phyloP scores from a whole-genome alignment of 345 rosid species.

The Eutrema heterophyllum region DNA sequence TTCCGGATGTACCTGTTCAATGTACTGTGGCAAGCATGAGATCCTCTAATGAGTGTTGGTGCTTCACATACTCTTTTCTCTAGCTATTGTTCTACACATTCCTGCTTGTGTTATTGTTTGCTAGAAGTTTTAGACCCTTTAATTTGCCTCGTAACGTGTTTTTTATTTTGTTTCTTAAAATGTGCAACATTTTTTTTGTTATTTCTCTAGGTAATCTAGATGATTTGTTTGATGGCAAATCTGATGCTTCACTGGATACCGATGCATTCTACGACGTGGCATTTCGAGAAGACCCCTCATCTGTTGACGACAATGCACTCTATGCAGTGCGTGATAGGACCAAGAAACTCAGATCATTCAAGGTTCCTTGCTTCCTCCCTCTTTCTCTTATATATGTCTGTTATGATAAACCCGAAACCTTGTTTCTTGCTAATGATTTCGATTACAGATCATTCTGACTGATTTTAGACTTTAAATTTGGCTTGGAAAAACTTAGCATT shows the following conservation, averaged over 20 bases:
- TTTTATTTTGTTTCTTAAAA: background rate
- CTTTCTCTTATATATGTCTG: constrained; percentile 2
- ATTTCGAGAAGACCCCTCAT: constrained; percentile 42
- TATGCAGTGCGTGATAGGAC: constrained; percentile 46
- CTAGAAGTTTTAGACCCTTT: background rate
- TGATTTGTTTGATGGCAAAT: constrained; percentile 23
- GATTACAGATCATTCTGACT: background rate
- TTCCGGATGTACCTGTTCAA: constrained; percentile 3
- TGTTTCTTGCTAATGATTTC: background rate
- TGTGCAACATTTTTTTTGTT: background rate
- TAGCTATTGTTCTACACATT: background rate
- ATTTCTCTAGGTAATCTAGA: constrained; percentile 29
- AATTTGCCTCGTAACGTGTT: background rate
- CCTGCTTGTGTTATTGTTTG: background rate
- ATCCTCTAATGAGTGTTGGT: constrained; percentile 38
- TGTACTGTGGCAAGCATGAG: constrained; percentile 8
- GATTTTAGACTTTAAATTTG: background rate
- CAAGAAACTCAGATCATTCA: constrained; percentile 47
- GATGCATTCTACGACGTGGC: constrained; percentile 38
- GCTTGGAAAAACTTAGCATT: background rate
- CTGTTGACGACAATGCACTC: constrained; percentile 40
- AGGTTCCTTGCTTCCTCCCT: constrained; percentile 42
- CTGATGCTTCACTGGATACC: constrained; percentile 39
- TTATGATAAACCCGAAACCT: background rate
- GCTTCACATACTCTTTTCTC: constrained; percentile 1